Percentiles rank a stretch among this genome's conserved stretches.
Evolutionary conservation across 805 yeast species (phyloP).

Genomic region (Starmera quercuum): DNA sequence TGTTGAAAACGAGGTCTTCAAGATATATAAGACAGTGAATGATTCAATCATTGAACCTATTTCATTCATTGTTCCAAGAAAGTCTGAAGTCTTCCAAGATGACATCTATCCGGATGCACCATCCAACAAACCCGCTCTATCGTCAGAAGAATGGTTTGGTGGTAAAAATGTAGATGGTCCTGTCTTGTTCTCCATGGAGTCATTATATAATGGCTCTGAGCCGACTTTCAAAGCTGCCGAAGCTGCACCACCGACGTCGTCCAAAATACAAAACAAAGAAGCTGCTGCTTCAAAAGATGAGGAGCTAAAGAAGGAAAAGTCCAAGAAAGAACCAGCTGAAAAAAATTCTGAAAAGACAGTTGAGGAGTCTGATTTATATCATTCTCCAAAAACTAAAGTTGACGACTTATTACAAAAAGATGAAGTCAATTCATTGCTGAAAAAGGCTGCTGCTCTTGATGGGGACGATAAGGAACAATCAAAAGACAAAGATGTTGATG

Average conservation of each 20-base stretch:
- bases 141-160: slow-evolving; percentile 69
- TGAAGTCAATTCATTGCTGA: slow-evolving; percentile 38
- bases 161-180: slow-evolving; percentile 87
- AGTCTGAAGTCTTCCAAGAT: slow-evolving; percentile 84
- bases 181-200: slow-evolving; percentile 63
- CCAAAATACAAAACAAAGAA: slow-evolving; percentile 14
- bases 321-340: slow-evolving; percentile 15
- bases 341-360: slow-evolving; percentile 2
- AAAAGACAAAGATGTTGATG: slow-evolving; percentile 14
- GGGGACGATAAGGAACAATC: slow-evolving; percentile 25
- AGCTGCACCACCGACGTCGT: slow-evolving; percentile 20
- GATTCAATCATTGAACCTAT: slow-evolving; percentile 85
- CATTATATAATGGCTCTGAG: slow-evolving; percentile 68
- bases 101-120: slow-evolving; percentile 93
- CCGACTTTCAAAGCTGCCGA: slow-evolving; percentile 40
- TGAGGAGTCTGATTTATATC: slow-evolving; percentile 22
- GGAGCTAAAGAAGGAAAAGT: slow-evolving; percentile 13
- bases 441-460: slow-evolving; percentile 36
- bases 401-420: slow-evolving; percentile 42
- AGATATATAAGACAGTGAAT: slow-evolving; percentile 79
- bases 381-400: slow-evolving; percentile 33
- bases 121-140: slow-evolving; percentile 66
- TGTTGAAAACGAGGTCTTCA: slow-evolving; percentile 76
- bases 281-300: slow-evolving; percentile 12
- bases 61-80: slow-evolving; percentile 89